phyloP scores from a whole-genome alignment of 164 flowering plant species.

The Dillenia turbinata region DNA sequence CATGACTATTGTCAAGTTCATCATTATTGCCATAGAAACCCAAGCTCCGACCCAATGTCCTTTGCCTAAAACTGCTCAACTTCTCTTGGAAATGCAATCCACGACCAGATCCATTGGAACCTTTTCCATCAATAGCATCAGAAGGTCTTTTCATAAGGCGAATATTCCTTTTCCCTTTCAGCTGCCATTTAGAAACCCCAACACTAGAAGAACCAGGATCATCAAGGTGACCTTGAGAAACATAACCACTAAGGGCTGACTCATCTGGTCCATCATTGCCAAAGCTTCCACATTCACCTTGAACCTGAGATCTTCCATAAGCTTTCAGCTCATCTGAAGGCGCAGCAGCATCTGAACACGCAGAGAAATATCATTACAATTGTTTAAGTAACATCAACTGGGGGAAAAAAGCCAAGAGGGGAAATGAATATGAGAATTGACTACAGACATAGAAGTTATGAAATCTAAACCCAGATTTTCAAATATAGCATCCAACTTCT shows the following conservation, averaged over 20 bases:
- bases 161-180: conserved; percentile 82
- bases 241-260: conserved; percentile 30
- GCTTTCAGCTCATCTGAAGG: not conserved
- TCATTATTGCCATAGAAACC: conserved; percentile 19
- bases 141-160: conserved; percentile 45
- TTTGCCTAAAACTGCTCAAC: conserved; percentile 15
- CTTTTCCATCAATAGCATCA: conserved; percentile 23
- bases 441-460: too few species aligned
- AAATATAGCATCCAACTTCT: too few species aligned
- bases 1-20: conserved; percentile 27
- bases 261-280: conserved; percentile 59
- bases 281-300: conserved; percentile 35
- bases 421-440: too few species aligned
- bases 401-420: too few species aligned
- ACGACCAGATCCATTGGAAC: conserved; percentile 20
- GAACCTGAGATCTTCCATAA: conserved; percentile 3
- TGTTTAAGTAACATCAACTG: too few species aligned
- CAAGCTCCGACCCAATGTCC: conserved; percentile 16
- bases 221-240: conserved; percentile 33
- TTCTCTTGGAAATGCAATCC: conserved; percentile 26
- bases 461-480: too few species aligned
- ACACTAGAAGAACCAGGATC: conserved; percentile 35
- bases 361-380: not conserved
- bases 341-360: conserved; percentile 36
- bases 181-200: conserved; percentile 81